Base-by-base conservation (phyloP, 345 rosid genomes). In the Linum trigynum region DNA sequence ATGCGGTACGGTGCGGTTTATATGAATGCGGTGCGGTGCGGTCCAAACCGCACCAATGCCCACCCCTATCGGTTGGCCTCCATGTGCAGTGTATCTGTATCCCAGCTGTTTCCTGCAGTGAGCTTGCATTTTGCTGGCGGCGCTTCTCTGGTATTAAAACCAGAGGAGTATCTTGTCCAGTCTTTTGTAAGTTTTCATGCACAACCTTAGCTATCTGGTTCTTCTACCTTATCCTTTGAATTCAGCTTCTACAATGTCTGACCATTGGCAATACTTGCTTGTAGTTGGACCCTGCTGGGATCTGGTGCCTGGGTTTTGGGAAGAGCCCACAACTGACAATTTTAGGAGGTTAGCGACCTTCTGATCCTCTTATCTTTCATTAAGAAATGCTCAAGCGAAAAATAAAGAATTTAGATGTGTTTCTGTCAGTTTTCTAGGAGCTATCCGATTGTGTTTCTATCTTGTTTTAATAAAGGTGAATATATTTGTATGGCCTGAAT, bases 291-390 rank as follows among this genome's bases (percentile, higher is more conserved):
- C 39, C 39, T 17, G 62, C 37, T 4, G 10, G 39, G 7, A 32
- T 59, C 3, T 59, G 62, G 62, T 59, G 62, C 62, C 32, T 59
- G 7, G 62, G 62, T 37, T 59, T 59, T 36, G 62, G 9, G 56
- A 51, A 16, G 37, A 7, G 37, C 32, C 11, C 7, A 3, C 39
- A 39, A 23, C 11, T 15, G 5, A 17, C 62, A 5, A 59, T 59
- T 59, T 32, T 59, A 37, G 62, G 62, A 59, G 62, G 62, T 59
- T 59, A 59, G 62, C 48, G 39, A 64, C 15, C 51, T 40, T 9
- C 48, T n/a, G n/a, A n/a, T n/a, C n/a, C n/a, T n/a, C n/a, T n/a
- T n/a, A n/a, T n/a, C n/a, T n/a, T n/a, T n/a, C n/a, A n/a, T n/a
- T n/a, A n/a, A n/a, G n/a, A n/a, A n/a, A n/a, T n/a, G n/a, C n/a